These are phyloP conservation scores for Jacaranda mimosifolia DNA, from an alignment of 257 asterid species.

Conservation along the genomic window DNA sequence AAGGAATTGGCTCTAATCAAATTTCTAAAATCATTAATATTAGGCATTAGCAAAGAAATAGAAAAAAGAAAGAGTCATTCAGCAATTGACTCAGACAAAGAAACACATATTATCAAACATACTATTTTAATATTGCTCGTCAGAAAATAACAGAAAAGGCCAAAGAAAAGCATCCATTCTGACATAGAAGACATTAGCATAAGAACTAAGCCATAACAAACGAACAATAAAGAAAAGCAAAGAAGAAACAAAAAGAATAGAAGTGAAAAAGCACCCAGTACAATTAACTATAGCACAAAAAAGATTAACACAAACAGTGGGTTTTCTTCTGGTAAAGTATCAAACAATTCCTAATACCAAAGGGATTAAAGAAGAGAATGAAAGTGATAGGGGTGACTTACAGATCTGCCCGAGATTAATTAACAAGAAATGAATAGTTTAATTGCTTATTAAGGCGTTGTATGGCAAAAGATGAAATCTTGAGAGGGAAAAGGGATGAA, in stretches of 20 bases:
- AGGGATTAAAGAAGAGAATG: not conserved
- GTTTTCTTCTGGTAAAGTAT: not conserved
- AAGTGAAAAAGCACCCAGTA: not conserved
- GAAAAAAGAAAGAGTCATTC: not conserved
- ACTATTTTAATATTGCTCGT: not conserved
- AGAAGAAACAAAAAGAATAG: not conserved
- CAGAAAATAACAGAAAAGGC: conserved; percentile 25
- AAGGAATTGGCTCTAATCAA: no score
- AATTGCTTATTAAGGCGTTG: conserved; percentile 3
- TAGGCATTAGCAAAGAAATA: not conserved
- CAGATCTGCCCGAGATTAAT: conserved; percentile 35
- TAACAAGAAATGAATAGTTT: not conserved
- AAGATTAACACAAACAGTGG: not conserved
- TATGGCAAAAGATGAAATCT: conserved; percentile 24
- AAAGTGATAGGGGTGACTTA: conserved; percentile 16
- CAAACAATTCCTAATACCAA: not conserved
- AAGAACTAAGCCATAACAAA: not conserved
- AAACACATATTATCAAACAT: not conserved
- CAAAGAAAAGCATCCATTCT: conserved; percentile 21
- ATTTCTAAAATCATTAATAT: no score
- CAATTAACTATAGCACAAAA: not conserved
- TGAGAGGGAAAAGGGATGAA: conserved; percentile 2
- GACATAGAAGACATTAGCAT: not conserved
- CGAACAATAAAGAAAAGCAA: no score
- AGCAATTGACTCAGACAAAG: conserved; percentile 4